Evolutionary conservation across 2,329 filamentous ascomycete genomes (phyloP), one percentile per base, ranked within the genome.

Genomic region (Hypoxylon sp.): DNA sequence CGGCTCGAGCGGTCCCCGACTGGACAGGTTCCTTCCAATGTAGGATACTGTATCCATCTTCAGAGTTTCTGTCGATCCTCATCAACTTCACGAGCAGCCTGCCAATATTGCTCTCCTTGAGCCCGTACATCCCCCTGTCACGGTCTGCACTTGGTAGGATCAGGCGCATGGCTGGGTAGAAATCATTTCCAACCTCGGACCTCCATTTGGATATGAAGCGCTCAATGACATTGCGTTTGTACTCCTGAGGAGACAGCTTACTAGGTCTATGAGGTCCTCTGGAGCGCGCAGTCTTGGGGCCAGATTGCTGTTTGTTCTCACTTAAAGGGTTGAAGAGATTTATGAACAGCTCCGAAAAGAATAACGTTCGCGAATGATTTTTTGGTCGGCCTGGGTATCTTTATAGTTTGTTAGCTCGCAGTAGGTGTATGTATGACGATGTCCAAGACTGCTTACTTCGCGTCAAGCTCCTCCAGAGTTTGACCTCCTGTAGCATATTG

Each of bases 81-180:
- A 97, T 91, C 41, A 97, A 86, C 77, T 94, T 95, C 64, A 98
- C 92, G n/a, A 98, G 84, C 19, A 98, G 82, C 77, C 94, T 97
- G 9, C 91, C 95, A 65, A 99, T 94, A 4, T 90, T 88, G 77
- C 91, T 94, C 82, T 99, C 96, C 77, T 98, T 98, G 43, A 99
- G 84, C 0, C 95, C 93, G 75, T 98, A 99, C 83, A 97, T 94
- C 17, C 92, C 91, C 51, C 96, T 89, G 75, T 98, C 94, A 41
- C 94, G 89, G 76, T 99, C 96, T 77, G 97, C 97, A 75, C 97
- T 93, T 0, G 95, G 94, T 2, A 98, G 85, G 63, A 98, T 97
- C 50, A 99, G 86, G 19, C 96, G 90, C 79, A 99, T 87, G 1
- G 93, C 95, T 0, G 96, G 96, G 76, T 96, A 98, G 74, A 99